Evolutionary conservation across 1,284 basidiomycete genomes (phyloP), one percentile per base, ranked within the genome.

Genomic region (Melampsora americana): DNA sequence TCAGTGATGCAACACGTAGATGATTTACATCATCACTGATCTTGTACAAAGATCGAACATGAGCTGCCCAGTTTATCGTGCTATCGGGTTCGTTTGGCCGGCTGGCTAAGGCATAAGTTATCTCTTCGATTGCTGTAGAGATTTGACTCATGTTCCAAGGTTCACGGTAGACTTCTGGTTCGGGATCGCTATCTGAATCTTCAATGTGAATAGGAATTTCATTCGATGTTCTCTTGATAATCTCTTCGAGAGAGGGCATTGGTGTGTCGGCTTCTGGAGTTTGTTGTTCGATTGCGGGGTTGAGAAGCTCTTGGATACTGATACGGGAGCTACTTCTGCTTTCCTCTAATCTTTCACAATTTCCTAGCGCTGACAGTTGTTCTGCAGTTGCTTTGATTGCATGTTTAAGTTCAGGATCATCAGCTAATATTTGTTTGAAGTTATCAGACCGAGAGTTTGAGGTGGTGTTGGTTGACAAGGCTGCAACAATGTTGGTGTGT

Each of bases 231-330:
- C 50, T 53, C 50, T 53, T 23, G 23, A 53, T 5, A 23, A 53
- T 53, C 14, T 53, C 50, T 53, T 53, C 14, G 16, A 20, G 18
- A 20, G 50, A 20, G 16, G 14, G 50, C 18, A 53, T 53, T 20
- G 50, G 50, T 23, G 18, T 12, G 4, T 18, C 50, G 16, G 5
- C 16, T 53, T 53, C 23, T 18, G 23, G 18, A 18, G 50, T 20
- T 53, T 18, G 16, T 18, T 26, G 60, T 26, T 62, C 60, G 23
- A 35, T 26, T 6, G 4, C 23, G 28, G 60, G 60, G 28, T 62
- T 62, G 23, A 62, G 28, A 20, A 62, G 30, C 16, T 62, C 26
- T 62, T 62, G 18, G 30, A 62, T 62, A 26, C 28, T 62, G 18
- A 62, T 62, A 26, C 30, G 60, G 16, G 16, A 28, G 28, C 16